phyloP scores from a whole-genome alignment of 179 eudicot species.

The Corrigiola litoralis region DNA sequence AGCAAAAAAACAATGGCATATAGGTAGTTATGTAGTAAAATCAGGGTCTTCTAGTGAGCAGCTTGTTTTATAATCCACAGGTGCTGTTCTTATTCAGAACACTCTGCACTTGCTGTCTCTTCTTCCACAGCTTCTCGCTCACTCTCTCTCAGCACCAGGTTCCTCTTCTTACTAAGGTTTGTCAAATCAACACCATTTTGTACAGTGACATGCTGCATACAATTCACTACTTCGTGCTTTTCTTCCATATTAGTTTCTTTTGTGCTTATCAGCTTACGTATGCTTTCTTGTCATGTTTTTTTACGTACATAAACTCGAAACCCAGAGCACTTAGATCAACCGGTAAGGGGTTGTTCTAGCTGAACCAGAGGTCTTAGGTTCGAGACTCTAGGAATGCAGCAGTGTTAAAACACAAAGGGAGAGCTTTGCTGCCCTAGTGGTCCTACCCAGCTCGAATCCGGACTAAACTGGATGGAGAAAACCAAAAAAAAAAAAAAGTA shows the following conservation, averaged over 20 bases:
- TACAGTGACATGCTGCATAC: not conserved
- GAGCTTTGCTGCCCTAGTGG: too few species aligned
- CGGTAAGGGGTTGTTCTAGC: too few species aligned
- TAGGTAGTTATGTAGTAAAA: not conserved
- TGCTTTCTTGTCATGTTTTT: too few species aligned
- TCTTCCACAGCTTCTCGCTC: not conserved
- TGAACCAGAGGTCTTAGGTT: too few species aligned
- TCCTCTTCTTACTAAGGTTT: conserved; percentile 23
- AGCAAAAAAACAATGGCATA: not conserved
- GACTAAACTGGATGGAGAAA: too few species aligned
- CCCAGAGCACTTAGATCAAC: too few species aligned
- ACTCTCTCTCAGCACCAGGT: conserved; percentile 6
- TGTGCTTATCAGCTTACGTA: too few species aligned
- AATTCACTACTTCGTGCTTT: not conserved
- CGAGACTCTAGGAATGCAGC: too few species aligned
- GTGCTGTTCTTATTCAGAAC: conserved; percentile 16
- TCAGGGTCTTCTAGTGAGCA: not conserved
- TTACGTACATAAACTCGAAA: too few species aligned
- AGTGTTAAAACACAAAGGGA: too few species aligned
- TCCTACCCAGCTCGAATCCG: too few species aligned
- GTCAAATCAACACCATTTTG: not conserved
- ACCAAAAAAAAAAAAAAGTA: too few species aligned
- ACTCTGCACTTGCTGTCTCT: conserved; percentile 13
- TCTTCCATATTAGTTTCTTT: not conserved
- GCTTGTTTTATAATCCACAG: conserved; percentile 1